A percentile compares a stretch with the other conserved stretches of the same genome.
phyloP scores from a whole-genome alignment of 83 land plant species.

The Diphasiastrum complanatum region DNA sequence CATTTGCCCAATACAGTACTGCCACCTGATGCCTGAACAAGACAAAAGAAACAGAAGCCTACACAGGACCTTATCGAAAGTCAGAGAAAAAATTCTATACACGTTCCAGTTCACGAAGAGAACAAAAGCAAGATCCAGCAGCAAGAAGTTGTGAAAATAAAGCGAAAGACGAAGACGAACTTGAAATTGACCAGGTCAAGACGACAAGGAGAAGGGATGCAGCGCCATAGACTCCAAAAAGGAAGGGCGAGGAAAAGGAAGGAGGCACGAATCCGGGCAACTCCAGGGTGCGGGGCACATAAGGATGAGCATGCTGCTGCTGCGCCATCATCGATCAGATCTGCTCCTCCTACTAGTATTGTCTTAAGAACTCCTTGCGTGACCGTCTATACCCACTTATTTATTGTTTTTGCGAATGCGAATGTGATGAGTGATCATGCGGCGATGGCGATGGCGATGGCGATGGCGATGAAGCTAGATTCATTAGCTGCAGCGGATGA shows the following conservation, averaged over 20 bases:
- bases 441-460: no score
- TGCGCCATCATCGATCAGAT: no score
- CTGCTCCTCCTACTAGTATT: no score
- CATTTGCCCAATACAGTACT: neutral
- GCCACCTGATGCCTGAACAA: neutral
- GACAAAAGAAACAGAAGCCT: neutral
- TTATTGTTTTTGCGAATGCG: no score
- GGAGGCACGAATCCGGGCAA: neutral
- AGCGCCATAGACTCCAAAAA: neutral
- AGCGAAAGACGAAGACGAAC: neutral
- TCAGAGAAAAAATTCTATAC: no score
- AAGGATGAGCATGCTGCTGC: neutral
- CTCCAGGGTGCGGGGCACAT: neutral
- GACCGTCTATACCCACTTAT: no score
- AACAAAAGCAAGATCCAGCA: neutral
- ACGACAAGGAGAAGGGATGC: neutral
- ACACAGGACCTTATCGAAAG: no score
- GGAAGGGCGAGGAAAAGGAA: neutral
- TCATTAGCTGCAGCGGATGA: no score
- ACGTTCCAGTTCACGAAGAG: neutral
- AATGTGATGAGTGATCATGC: no score
- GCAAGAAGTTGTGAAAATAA: neutral
- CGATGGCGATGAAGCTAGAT: no score
- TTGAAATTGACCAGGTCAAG: neutral
- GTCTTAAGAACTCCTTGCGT: no score